phyloP scores from a whole-genome alignment of 1,284 basidiomycete genomes.

The Ceratobasidium sp. region DNA sequence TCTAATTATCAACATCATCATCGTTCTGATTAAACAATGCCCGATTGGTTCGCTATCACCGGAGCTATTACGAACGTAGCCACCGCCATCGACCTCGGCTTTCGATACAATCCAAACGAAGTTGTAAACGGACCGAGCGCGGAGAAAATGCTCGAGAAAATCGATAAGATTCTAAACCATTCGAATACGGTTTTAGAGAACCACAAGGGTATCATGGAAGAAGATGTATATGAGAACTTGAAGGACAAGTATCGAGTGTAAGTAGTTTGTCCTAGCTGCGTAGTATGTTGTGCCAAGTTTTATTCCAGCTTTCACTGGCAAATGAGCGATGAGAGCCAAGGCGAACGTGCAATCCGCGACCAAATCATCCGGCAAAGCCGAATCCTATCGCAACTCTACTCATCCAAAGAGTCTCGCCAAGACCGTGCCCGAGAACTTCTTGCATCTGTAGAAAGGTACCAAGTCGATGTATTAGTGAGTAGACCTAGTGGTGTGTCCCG shows the following conservation, averaged over 20 bases:
- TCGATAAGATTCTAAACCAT: conserved; percentile 20
- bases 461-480: conserved; percentile 25
- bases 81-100: conserved; percentile 16
- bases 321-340: conserved; percentile 36
- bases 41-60: conserved; percentile 29
- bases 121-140: background rate
- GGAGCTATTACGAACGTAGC: conserved; percentile 25
- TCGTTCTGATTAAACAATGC: conserved; percentile 14
- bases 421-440: conserved; percentile 14
- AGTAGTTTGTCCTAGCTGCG: background rate
- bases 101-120: conserved; percentile 20
- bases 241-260: conserved; percentile 17
- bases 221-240: background rate
- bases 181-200: conserved; percentile 30
- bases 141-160: conserved; percentile 1
- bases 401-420: background rate
- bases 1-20: conserved; percentile 4
- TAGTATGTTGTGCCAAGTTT: background rate
- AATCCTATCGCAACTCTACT: conserved; percentile 30
- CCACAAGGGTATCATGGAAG: conserved; percentile 27
- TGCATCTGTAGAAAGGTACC: conserved; percentile 7
- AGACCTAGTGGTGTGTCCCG: background rate
- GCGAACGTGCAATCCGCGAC: conserved; percentile 16
- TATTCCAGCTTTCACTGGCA: conserved; percentile 34
- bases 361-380: conserved; percentile 31